Conservation (phyloP, 139 green algal species). For the Picochlorum sp. region DNA sequence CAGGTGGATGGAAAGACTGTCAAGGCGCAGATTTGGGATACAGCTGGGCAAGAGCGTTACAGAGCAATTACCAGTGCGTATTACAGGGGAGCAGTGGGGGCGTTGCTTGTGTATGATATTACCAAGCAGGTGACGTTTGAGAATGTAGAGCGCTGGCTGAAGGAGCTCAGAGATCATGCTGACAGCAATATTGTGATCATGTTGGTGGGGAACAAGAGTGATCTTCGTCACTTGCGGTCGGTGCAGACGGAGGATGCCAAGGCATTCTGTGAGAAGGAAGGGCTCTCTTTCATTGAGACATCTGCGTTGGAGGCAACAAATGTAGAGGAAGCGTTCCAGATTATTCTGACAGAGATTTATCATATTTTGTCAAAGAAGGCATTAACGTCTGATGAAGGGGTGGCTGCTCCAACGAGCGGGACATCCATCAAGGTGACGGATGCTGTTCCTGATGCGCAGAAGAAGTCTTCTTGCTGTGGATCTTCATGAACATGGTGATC, state of each 20-base stretch:
- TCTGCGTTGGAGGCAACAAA: slow-evolving; percentile 96
- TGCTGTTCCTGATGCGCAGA: slow-evolving; percentile 35
- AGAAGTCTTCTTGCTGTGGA: slow-evolving; percentile 40
- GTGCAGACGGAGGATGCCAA: slow-evolving; percentile 89
- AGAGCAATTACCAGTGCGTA: slow-evolving; percentile 98
- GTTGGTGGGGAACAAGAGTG: slow-evolving; percentile 98
- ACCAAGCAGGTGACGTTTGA: slow-evolving; percentile 97
- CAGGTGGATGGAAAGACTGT: slow-evolving; percentile 98
- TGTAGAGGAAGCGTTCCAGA: slow-evolving; percentile 95
- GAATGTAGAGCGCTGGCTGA: slow-evolving; percentile 97
- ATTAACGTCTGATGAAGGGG: slow-evolving; percentile 31
- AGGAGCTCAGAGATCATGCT: slow-evolving; percentile 96
- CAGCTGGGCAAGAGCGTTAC: slow-evolving; percentile 95
- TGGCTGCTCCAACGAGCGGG: slow-evolving; percentile 27
- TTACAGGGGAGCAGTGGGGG: slow-evolving; percentile 95
- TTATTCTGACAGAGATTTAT: slow-evolving; percentile 97
- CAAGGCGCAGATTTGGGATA: slow-evolving; percentile 99
- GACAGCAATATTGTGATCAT: slow-evolving; percentile 99
- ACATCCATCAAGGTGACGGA: slow-evolving; percentile 43
- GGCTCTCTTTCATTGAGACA: slow-evolving; percentile 97
- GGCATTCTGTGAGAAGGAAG: slow-evolving; percentile 83
- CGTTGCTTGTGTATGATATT: slow-evolving; percentile 98
- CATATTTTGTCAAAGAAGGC: slow-evolving; percentile 94
- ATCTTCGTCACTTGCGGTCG: slow-evolving; percentile 86
- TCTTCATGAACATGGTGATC: neutral